These are phyloP conservation scores for Jackrogersella minutella DNA, from an alignment of 495 filamentous ascomycete genomes.

Conservation along the genomic window DNA sequence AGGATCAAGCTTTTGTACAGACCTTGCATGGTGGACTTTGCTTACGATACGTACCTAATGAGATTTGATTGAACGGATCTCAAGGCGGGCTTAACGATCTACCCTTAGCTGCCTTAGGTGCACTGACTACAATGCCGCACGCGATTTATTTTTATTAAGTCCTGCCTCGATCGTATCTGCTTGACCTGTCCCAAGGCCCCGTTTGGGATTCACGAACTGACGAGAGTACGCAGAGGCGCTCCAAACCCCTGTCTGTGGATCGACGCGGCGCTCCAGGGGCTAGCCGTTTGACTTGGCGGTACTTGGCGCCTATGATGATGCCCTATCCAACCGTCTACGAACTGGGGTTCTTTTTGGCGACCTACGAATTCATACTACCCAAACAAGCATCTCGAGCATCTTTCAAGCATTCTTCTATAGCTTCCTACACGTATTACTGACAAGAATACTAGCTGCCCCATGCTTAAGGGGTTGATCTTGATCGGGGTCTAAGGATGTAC, in stretches of 20 bases:
- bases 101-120: not conserved
- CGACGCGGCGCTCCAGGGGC: slow-evolving; percentile 35
- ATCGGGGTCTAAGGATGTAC: slow-evolving; percentile 19
- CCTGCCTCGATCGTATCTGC: slow-evolving; percentile 2
- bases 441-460: slow-evolving; percentile 21
- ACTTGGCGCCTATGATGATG: slow-evolving; percentile 36
- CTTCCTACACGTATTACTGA: slow-evolving; percentile 20
- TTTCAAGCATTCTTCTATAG: slow-evolving; percentile 14
- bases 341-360: slow-evolving; percentile 20
- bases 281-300: slow-evolving; percentile 39
- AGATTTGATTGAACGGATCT: slow-evolving; percentile 4
- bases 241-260: slow-evolving; percentile 33
- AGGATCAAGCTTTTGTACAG: slow-evolving; percentile 22
- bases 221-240: slow-evolving; percentile 13
- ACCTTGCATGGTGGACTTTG: slow-evolving; percentile 4
- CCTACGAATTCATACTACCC: slow-evolving; percentile 18
- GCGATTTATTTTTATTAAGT: slow-evolving; percentile 15
- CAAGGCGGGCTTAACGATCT: not conserved
- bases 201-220: slow-evolving; percentile 32
- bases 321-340: slow-evolving; percentile 14
- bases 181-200: slow-evolving; percentile 33
- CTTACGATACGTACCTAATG: not conserved
- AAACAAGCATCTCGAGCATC: slow-evolving; percentile 23
- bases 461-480: slow-evolving; percentile 36
- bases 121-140: slow-evolving; percentile 13